These are phyloP conservation scores for Cutaneotrichosporon mucoides DNA, from an alignment of 1,284 basidiomycete genomes.

Conservation along the genomic window DNA sequence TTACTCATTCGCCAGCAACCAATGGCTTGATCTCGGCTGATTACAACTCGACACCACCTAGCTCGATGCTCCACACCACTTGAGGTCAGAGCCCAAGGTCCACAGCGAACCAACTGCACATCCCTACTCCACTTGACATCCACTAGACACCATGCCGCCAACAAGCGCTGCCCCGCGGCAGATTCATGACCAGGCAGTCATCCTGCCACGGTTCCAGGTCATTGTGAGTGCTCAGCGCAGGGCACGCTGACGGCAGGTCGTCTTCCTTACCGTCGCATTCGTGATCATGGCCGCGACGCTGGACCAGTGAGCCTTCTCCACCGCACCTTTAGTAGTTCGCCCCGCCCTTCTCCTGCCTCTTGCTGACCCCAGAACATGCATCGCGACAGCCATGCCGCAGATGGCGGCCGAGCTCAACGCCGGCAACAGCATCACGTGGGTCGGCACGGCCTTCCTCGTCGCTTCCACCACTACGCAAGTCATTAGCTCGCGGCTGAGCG, in stretches of 20 bases:
- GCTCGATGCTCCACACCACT: too few relatives aligned
- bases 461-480: conserved; percentile 35
- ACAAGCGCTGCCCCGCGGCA: neutral
- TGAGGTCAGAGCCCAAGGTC: too few relatives aligned
- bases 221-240: neutral
- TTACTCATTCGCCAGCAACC: too few relatives aligned
- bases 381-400: conserved; percentile 29
- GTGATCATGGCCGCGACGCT: conserved; percentile 10
- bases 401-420: conserved; percentile 31
- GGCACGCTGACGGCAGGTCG: conserved; percentile 2
- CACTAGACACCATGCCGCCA: too few relatives aligned
- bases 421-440: conserved; percentile 30
- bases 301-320: conserved; percentile 1
- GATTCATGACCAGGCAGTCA: conserved; percentile 8
- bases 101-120: neutral
- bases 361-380: conserved; percentile 20
- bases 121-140: neutral
- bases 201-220: conserved; percentile 5
- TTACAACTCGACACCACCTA: too few relatives aligned
- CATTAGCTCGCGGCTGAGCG: conserved; percentile 28
- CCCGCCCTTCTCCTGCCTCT: too few relatives aligned
- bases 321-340: neutral
- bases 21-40: too few relatives aligned
- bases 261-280: conserved; percentile 7
- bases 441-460: conserved; percentile 34